These are phyloP conservation scores for Cyberlindnera euphorbiiphila DNA, from an alignment of 805 yeast genomes.

Conservation along the genomic window DNA sequence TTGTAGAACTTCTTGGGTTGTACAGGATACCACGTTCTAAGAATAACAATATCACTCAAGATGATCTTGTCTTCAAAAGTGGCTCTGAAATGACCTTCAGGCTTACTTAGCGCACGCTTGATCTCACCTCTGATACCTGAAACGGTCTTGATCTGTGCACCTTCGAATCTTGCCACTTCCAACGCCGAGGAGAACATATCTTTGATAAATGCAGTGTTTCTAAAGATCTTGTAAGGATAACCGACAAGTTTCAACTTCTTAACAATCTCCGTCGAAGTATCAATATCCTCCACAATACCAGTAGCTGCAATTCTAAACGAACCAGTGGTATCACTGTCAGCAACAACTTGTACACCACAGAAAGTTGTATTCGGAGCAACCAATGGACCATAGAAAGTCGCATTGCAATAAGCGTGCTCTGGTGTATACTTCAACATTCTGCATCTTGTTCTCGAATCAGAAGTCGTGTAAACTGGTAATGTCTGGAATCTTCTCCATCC, in stretches of 20 bases:
- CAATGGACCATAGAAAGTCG: slow-evolving; percentile 94
- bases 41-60: slow-evolving; percentile 82
- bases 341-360: slow-evolving; percentile 89
- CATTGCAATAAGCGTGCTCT: slow-evolving; percentile 94
- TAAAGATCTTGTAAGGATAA: slow-evolving; percentile 86
- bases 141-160: slow-evolving; percentile 94
- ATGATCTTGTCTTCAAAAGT: slow-evolving; percentile 93
- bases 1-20: slow-evolving; percentile 87
- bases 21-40: slow-evolving; percentile 97
- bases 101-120: slow-evolving; percentile 87
- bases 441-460: slow-evolving; percentile 96
- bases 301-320: slow-evolving; percentile 95
- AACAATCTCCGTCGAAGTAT: slow-evolving; percentile 84
- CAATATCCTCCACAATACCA: slow-evolving; percentile 92
- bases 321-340: slow-evolving; percentile 78
- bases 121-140: slow-evolving; percentile 98
- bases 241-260: slow-evolving; percentile 95
- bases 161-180: slow-evolving; percentile 97
- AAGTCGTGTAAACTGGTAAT: slow-evolving; percentile 89
- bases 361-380: slow-evolving; percentile 97
- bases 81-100: slow-evolving; percentile 95
- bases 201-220: slow-evolving; percentile 94
- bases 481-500: slow-evolving; percentile 99
- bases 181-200: slow-evolving; percentile 91
- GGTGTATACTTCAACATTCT: slow-evolving; percentile 98